These are phyloP conservation scores for Gnaphalium uliginosum DNA, from an alignment of 129 eudicot species.

Conservation along the genomic window DNA sequence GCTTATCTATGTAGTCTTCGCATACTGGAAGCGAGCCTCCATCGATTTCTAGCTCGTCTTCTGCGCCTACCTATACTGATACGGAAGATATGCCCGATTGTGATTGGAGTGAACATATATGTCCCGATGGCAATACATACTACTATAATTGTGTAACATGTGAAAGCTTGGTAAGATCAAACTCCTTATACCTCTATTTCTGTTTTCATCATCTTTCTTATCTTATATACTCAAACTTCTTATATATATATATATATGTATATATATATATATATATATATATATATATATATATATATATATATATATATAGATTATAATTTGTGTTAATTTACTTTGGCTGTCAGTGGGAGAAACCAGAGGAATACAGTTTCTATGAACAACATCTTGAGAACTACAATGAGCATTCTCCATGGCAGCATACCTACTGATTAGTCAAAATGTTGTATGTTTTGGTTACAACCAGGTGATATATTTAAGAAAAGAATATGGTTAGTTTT, in stretches of 20 bases:
- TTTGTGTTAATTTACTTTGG: slow-evolving; percentile 2
- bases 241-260: too few species aligned
- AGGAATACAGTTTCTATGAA: slow-evolving; percentile 66
- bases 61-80: slow-evolving; percentile 30
- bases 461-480: neutral
- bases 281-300: too few species aligned
- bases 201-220: slow-evolving; percentile 7
- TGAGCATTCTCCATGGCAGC: slow-evolving; percentile 35
- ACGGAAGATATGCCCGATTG: slow-evolving; percentile 47
- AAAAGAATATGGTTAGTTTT: slow-evolving; percentile 18
- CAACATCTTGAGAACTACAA: slow-evolving; percentile 48
- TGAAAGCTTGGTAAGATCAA: slow-evolving; percentile 78
- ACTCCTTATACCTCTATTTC: neutral
- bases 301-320: too few species aligned
- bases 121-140: slow-evolving; percentile 84
- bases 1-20: slow-evolving; percentile 33
- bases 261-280: too few species aligned
- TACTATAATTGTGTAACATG: slow-evolving; percentile 80
- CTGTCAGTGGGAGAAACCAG: slow-evolving; percentile 88
- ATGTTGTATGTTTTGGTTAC: slow-evolving; percentile 5
- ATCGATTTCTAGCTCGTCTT: slow-evolving; percentile 33
- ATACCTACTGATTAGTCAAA: neutral
- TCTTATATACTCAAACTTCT: too few species aligned
- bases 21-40: slow-evolving; percentile 28
- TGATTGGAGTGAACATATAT: slow-evolving; percentile 95